Evolutionary conservation across 768 basidiomycete genomes (phyloP).

Genomic region (Saitozyma podzolica): DNA sequence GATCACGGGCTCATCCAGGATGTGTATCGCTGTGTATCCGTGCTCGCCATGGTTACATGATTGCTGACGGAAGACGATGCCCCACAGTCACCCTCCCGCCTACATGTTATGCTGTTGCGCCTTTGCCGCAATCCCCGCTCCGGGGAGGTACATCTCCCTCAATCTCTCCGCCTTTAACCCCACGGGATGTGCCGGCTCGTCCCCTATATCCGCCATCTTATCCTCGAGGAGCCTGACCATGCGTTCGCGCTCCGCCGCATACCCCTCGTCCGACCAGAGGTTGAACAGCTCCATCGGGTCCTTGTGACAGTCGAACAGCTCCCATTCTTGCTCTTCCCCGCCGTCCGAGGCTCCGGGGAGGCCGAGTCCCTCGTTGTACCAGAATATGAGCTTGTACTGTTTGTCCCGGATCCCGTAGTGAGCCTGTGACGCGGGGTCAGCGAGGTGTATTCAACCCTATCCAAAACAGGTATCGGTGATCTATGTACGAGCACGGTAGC

Average conservation of each 20-base stretch:
- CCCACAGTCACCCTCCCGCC: too few relatives aligned
- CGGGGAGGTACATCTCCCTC: conserved; percentile 5
- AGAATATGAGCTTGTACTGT: conserved; percentile 37
- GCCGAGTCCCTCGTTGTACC: conserved; percentile 25
- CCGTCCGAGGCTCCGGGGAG: conserved; percentile 19
- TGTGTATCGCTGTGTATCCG: too few relatives aligned
- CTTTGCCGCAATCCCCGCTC: conserved; percentile 4
- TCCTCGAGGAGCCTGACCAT: conserved; percentile 22
- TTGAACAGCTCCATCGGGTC: conserved; percentile 37
- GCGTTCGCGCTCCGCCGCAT: conserved; percentile 14
- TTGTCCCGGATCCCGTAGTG: conserved; percentile 26
- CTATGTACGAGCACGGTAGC: too few relatives aligned
- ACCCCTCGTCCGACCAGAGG: conserved; percentile 14
- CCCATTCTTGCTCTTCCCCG: conserved; percentile 33
- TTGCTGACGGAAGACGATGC: too few relatives aligned
- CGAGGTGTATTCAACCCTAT: background rate
- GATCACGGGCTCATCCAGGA: too few relatives aligned
- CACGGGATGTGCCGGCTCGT: conserved; percentile 19
- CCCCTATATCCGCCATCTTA: conserved; percentile 35
- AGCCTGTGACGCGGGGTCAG: conserved; percentile 1
- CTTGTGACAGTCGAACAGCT: conserved; percentile 32
- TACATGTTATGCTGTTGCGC: conserved; percentile 8
- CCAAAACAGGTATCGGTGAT: too few relatives aligned
- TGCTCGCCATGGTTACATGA: too few relatives aligned
- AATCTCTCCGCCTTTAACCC: conserved; percentile 6